These are phyloP conservation scores for Penicillium sumatraense DNA, from an alignment of 2,329 filamentous ascomycete species.

Conservation along the genomic window DNA sequence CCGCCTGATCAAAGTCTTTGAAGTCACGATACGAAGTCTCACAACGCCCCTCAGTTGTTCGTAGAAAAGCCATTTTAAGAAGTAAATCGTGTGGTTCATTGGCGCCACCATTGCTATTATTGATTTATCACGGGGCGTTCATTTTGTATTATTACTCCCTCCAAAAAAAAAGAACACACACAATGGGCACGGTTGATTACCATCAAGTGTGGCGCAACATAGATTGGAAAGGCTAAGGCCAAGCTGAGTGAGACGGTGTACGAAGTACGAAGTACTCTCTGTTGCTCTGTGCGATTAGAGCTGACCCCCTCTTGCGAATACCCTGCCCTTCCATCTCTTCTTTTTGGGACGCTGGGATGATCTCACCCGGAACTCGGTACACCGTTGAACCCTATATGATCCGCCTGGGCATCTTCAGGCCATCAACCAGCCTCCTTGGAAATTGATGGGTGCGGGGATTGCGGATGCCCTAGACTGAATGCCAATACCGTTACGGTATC, in stretches of 20 bases:
- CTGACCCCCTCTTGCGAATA: slow-evolving; percentile 5
- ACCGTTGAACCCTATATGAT: slow-evolving; percentile 1
- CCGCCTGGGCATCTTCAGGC: not conserved
- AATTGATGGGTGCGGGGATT: not conserved
- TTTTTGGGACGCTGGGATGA: not conserved
- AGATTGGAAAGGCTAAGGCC: slow-evolving; percentile 13
- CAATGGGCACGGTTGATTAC: not conserved
- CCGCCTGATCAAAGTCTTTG: not conserved
- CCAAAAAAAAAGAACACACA: no score
- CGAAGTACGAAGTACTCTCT: no score
- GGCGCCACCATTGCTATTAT: not conserved
- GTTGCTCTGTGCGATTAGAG: slow-evolving; percentile 4
- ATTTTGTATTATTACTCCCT: not conserved
- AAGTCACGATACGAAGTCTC: slow-evolving; percentile 5
- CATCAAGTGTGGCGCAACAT: not conserved
- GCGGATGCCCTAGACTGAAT: not conserved
- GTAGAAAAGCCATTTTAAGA: not conserved
- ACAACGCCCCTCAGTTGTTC: not conserved
- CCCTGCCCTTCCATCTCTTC: not conserved
- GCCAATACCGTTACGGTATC: not conserved
- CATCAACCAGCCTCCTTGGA: not conserved
- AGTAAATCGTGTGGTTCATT: not conserved
- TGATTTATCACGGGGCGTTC: not conserved
- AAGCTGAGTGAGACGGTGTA: slow-evolving; percentile 6
- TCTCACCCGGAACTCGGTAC: not conserved